Evolutionary conservation across 2,329 filamentous ascomycete species (phyloP), one percentile per base, ranked within the genome.

Genomic region (Didymella glomerata): DNA sequence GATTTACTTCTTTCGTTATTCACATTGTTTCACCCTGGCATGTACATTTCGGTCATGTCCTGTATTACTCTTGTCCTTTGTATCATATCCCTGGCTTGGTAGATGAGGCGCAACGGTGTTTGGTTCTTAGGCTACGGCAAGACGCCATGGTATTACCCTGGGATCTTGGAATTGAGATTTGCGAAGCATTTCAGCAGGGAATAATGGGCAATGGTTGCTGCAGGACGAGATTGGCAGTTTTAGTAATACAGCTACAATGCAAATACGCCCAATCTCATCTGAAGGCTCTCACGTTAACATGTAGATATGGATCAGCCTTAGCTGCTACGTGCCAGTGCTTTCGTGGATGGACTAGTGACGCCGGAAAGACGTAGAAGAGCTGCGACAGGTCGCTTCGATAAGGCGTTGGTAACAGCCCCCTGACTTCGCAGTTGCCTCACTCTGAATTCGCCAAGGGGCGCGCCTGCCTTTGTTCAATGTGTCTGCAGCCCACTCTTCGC

Each of bases 21-120:
- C 14, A 28, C 54, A 30, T 58, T 46, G 55, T 65, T 61, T 53
- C 57, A 51, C 34, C 32, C 54, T 42, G 54, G 49, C 49, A 54
- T 57, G 46, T 42, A 27, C 48, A n/a, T 54, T 52, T 49, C 34
- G 51, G 48, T 36, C 59, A 48, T 62, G 56, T 47, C 25, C 52
- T 68, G 66, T 68, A 69, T 64, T 65, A 60, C 61, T 45, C 50
- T 59, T 54, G 54, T 42, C 51, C 55, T 57, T 63, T 68, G 64
- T 65, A 68, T 49, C 59, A 71, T 67, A 68, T 60, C 38, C 54
- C 38, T 22, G 34, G 41, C 22, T 60, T 59, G 40, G 36, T 57
- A 48, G 62, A 55, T 27, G 52, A 48, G 58, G 48, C 60, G 45
- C 55, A 60, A 54, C 44, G 65, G 68, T 49, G 66, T 62, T 65